phyloP scores from a whole-genome alignment of 257 asterid genomes.

The Dorcoceras hygrometricum region DNA sequence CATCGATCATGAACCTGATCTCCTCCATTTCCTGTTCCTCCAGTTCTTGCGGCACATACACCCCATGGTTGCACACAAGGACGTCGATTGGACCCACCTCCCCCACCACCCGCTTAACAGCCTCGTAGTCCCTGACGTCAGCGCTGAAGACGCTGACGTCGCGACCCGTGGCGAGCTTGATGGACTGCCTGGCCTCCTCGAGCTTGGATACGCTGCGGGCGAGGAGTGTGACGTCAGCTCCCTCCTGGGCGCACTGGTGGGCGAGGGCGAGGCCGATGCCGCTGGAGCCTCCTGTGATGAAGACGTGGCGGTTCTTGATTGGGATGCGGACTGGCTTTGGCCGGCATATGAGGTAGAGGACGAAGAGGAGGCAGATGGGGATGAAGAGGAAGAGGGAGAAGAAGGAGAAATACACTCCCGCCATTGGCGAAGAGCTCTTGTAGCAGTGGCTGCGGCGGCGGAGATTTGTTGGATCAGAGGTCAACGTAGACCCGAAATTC shows the following conservation, averaged over 20 bases:
- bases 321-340: slow-evolving; percentile 64
- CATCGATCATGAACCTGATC: slow-evolving; percentile 81
- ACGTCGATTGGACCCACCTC: slow-evolving; percentile 83
- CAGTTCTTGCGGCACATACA: slow-evolving; percentile 70
- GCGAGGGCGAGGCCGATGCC: slow-evolving; percentile 96
- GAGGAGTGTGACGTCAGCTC: slow-evolving; percentile 74
- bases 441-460: background rate
- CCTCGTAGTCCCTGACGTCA: slow-evolving; percentile 79
- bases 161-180: slow-evolving; percentile 76
- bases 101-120: slow-evolving; percentile 52
- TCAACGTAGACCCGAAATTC: too few species aligned
- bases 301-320: slow-evolving; percentile 79
- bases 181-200: slow-evolving; percentile 68
- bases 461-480: background rate
- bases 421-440: slow-evolving; percentile 35
- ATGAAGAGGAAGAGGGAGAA: slow-evolving; percentile 47
- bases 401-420: slow-evolving; percentile 41
- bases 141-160: slow-evolving; percentile 73
- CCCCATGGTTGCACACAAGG: slow-evolving; percentile 87
- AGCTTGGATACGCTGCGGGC: slow-evolving; percentile 69
- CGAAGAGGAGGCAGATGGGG: slow-evolving; percentile 53
- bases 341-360: slow-evolving; percentile 65
- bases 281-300: slow-evolving; percentile 98
- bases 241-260: slow-evolving; percentile 57
- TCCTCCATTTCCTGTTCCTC: slow-evolving; percentile 71